Evolutionary conservation across 495 filamentous ascomycete species (phyloP).

Genomic region (Apodospora peruviana): DNA sequence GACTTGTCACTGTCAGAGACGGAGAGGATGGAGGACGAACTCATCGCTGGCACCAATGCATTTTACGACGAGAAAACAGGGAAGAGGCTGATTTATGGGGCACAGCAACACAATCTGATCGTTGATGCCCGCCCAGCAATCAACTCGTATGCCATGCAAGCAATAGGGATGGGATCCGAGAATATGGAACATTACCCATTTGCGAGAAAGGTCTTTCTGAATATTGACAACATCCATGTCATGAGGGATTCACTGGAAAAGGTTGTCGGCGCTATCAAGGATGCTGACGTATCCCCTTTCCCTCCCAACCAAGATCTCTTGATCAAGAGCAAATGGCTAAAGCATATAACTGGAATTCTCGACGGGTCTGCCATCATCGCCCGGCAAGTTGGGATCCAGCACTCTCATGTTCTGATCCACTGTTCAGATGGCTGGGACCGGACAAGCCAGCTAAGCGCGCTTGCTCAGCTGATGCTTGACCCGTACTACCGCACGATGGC

Average conservation of each 20-base stretch:
- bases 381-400: conserved; percentile 80
- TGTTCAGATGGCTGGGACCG: conserved; percentile 99
- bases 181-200: conserved; percentile 98
- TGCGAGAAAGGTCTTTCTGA: conserved; percentile 88
- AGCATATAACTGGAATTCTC: conserved; percentile 79
- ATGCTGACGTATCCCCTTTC: conserved; percentile 80
- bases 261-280: conserved; percentile 85
- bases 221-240: conserved; percentile 98
- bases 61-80: conserved; percentile 40
- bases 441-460: conserved; percentile 89
- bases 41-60: conserved; percentile 46
- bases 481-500: conserved; percentile 94
- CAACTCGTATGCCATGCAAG: conserved; percentile 95
- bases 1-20: conserved; percentile 44
- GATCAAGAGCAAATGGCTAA: conserved; percentile 81
- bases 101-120: conserved; percentile 90
- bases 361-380: conserved; percentile 82
- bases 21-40: conserved; percentile 69
- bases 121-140: conserved; percentile 94
- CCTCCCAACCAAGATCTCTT: conserved; percentile 80
- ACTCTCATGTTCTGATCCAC: conserved; percentile 93
- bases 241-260: conserved; percentile 91
- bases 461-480: conserved; percentile 90
- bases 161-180: conserved; percentile 87
- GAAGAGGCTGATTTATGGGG: conserved; percentile 72